Percentiles rank a stretch among this genome's conserved stretches.
These are phyloP conservation scores for Triticum monococcum DNA, from an alignment of 176 grass and related monocot genomes.

Conservation along the genomic window DNA sequence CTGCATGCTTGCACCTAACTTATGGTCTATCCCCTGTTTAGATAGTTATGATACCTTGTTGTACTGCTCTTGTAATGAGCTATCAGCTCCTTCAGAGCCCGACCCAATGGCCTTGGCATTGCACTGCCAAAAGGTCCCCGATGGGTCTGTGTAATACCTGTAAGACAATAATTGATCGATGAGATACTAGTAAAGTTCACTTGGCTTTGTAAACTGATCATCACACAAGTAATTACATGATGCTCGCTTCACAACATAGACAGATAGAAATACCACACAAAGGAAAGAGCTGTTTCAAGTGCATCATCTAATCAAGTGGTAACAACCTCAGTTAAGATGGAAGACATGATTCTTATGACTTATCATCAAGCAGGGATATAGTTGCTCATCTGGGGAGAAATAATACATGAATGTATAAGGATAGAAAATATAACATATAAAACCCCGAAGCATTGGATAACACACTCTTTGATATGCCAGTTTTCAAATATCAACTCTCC, in stretches of 20 bases:
- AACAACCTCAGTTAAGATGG: not conserved
- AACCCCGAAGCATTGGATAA: not conserved
- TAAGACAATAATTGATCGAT: not conserved
- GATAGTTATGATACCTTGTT: slow-evolving; percentile 60
- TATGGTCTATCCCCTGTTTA: not conserved
- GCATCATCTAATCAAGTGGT: not conserved
- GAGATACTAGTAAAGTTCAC: not conserved
- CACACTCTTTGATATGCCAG: not conserved
- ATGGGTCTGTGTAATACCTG: slow-evolving; percentile 96
- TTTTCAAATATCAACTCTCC: not conserved
- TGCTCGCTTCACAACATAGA: not conserved
- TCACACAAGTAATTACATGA: not conserved
- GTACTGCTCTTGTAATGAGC: slow-evolving; percentile 93
- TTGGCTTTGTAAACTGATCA: not conserved
- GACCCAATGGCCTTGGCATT: slow-evolving; percentile 96
- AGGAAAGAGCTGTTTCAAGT: not conserved
- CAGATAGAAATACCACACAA: not conserved
- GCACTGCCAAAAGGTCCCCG: slow-evolving; percentile 95
- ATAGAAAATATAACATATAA: not conserved
- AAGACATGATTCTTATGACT: not conserved
- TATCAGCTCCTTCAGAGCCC: slow-evolving; percentile 98
- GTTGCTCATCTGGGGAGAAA: not conserved
- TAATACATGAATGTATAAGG: not conserved
- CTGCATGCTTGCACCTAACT: not conserved
- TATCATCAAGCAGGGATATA: not conserved